A percentile compares a stretch with the other conserved stretches of the same genome.
These are phyloP conservation scores for Hirsutella minnesotensis DNA, from an alignment of 2,329 filamentous ascomycete genomes.

Conservation along the genomic window DNA sequence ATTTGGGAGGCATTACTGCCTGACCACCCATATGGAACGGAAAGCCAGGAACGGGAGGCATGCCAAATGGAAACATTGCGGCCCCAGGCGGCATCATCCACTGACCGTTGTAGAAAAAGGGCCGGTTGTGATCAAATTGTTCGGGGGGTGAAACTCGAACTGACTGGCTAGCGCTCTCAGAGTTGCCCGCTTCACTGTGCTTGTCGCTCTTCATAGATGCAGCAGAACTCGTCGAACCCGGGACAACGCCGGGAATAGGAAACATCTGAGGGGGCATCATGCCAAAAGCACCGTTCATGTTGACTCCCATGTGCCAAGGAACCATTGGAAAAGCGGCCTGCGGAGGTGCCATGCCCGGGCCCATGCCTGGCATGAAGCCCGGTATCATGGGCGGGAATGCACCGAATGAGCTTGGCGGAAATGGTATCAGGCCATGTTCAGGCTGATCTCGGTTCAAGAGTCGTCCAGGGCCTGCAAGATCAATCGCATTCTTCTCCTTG, in stretches of 20 bases:
- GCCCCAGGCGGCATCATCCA: constrained; percentile 24
- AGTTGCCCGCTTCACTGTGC: constrained; percentile 17
- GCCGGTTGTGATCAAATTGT: constrained; percentile 32
- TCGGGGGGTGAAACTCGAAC: constrained; percentile 27
- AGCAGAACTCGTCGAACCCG: constrained; percentile 10
- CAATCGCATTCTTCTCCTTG: constrained; percentile 24
- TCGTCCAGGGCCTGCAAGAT: constrained; percentile 6
- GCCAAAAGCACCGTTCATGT: constrained; percentile 16
- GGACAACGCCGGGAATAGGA: constrained; percentile 9
- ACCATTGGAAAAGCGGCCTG: constrained; percentile 23
- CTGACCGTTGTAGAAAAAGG: constrained; percentile 33
- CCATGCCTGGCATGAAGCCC: constrained; percentile 17
- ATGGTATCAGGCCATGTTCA: constrained; percentile 11
- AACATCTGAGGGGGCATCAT: constrained; percentile 13
- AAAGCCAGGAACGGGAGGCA: constrained; percentile 17
- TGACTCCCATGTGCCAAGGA: constrained; percentile 28
- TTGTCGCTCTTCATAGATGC: constrained; percentile 12
- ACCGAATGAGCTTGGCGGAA: constrained; percentile 16
- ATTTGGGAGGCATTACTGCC: constrained; percentile 9
- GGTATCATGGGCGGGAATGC: constrained; percentile 19
- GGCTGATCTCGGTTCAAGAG: constrained; percentile 4
- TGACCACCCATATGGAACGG: constrained; percentile 13
- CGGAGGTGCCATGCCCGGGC: constrained; percentile 17
- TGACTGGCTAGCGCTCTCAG: constrained; percentile 17
- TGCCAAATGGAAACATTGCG: constrained; percentile 14